Evolutionary conservation across 2,329 filamentous ascomycete genomes (phyloP).

Genomic region (Sporothrix protearum): DNA sequence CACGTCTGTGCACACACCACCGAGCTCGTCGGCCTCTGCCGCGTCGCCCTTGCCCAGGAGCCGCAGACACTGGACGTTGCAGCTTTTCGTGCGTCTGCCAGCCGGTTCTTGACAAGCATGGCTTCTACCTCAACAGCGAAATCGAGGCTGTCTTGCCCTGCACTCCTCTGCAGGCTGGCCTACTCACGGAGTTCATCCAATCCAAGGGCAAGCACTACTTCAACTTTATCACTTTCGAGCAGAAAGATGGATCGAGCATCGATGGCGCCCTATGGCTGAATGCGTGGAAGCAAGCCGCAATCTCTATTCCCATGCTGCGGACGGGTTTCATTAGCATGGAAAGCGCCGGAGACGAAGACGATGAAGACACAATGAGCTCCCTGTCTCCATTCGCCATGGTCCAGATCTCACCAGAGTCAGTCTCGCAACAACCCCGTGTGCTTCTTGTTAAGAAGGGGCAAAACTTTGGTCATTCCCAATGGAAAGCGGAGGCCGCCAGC

Average conservation of each 20-base stretch:
- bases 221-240: slow-evolving; percentile 61
- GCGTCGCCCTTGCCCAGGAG: not conserved
- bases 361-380: slow-evolving; percentile 44
- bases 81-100: slow-evolving; percentile 37
- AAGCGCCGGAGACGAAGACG: slow-evolving; percentile 64
- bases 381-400: slow-evolving; percentile 68
- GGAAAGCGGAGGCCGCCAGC: slow-evolving; percentile 38
- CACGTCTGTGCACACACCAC: not conserved
- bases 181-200: slow-evolving; percentile 70
- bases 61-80: slow-evolving; percentile 37
- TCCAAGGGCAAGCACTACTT: slow-evolving; percentile 69
- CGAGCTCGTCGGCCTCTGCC: not conserved
- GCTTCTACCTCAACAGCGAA: slow-evolving; percentile 21
- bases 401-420: slow-evolving; percentile 43
- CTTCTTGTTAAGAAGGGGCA: not conserved
- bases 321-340: slow-evolving; percentile 67
- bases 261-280: slow-evolving; percentile 42
- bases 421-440: not conserved
- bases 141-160: slow-evolving; percentile 68
- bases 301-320: slow-evolving; percentile 67
- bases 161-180: slow-evolving; percentile 73
- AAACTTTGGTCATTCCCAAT: slow-evolving; percentile 36
- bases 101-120: slow-evolving; percentile 31
- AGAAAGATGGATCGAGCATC: slow-evolving; percentile 37
- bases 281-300: slow-evolving; percentile 58